Percentiles rank a stretch among this genome's conserved stretches.
These are phyloP conservation scores for Rickenella mellea DNA, from an alignment of 768 basidiomycete genomes.

Conservation along the genomic window DNA sequence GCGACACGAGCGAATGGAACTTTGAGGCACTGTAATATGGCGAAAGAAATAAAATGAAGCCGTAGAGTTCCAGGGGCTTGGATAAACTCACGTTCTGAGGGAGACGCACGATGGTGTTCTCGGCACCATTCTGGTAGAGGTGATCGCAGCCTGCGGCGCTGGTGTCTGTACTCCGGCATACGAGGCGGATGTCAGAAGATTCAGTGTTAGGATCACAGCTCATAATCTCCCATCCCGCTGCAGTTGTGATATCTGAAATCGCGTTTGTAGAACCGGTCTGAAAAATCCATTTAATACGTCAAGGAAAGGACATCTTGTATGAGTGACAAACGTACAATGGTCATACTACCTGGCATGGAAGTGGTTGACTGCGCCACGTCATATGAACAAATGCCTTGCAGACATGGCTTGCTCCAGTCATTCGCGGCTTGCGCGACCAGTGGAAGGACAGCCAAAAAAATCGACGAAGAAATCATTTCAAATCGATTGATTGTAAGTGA, in stretches of 20 bases:
- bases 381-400: constrained; percentile 30
- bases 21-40: constrained; percentile 18
- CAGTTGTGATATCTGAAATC: constrained; percentile 29
- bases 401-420: constrained; percentile 33
- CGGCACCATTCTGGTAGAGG: constrained; percentile 28
- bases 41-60: no score
- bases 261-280: constrained; percentile 29
- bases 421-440: constrained; percentile 22
- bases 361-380: constrained; percentile 22
- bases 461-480: no score
- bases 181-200: constrained; percentile 38
- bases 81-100: constrained; percentile 35
- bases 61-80: no score
- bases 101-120: constrained; percentile 41
- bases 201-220: constrained; percentile 30
- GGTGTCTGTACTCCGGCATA: constrained; percentile 26
- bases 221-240: constrained; percentile 44
- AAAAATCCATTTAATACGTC: background rate
- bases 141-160: constrained; percentile 26
- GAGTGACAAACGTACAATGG: constrained; percentile 22
- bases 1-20: constrained; percentile 27
- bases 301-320: background rate
- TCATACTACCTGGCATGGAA: constrained; percentile 28
- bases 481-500: no score
- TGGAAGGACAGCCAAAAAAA: no score